These are phyloP conservation scores for Thraustochytrium sp. DNA, from an alignment of 352 stramenopile species.

Conservation along the genomic window DNA sequence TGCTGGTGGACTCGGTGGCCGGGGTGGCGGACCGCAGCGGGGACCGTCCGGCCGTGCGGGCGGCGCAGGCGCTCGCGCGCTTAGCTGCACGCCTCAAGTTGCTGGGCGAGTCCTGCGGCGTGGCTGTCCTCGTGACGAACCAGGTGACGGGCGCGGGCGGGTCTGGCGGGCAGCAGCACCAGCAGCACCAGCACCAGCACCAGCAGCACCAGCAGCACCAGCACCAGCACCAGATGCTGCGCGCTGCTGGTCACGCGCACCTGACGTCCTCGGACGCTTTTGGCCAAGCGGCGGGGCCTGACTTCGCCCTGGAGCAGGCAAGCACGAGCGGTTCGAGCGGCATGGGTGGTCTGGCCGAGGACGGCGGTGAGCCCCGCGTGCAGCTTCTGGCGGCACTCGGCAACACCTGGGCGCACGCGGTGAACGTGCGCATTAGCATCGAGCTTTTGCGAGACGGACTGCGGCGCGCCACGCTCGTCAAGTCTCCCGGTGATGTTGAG, in stretches of 20 bases:
- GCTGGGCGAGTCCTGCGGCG: neutral
- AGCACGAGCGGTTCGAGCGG: too few relatives aligned
- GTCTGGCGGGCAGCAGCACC: too few relatives aligned
- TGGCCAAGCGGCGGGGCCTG: neutral
- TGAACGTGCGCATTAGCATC: constrained; percentile 38
- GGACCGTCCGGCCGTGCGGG: neutral
- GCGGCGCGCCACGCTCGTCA: neutral
- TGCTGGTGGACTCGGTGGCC: constrained; percentile 43
- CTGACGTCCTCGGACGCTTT: neutral
- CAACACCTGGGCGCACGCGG: constrained; percentile 41
- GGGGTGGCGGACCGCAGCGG: neutral
- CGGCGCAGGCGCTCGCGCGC: neutral
- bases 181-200: too few relatives aligned
- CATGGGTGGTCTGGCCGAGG: neutral
- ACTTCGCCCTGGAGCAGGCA: neutral
- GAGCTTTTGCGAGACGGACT: neutral
- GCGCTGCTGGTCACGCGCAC: too few relatives aligned
- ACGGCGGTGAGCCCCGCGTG: neutral
- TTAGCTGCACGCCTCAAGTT: constrained; percentile 40
- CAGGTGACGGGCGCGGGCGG: constrained; percentile 10
- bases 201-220: too few relatives aligned
- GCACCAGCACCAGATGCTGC: too few relatives aligned
- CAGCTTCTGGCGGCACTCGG: constrained; percentile 33
- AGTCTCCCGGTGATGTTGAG: neutral
- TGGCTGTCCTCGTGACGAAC: constrained; percentile 44